These are phyloP conservation scores for Hippophae rhamnoides DNA, from an alignment of 306 rosid species.

Conservation along the genomic window DNA sequence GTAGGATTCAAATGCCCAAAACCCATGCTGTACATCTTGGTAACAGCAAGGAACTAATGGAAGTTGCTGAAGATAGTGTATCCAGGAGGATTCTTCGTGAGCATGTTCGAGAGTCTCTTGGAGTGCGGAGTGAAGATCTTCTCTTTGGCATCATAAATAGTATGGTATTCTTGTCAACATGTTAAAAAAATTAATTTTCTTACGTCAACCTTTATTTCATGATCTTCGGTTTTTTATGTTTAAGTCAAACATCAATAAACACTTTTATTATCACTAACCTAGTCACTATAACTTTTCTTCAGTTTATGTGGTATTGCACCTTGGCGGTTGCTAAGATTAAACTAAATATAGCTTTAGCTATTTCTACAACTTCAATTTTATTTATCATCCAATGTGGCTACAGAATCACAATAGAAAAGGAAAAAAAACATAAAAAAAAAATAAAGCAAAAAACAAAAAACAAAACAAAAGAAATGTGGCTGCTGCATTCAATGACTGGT, in stretches of 20 bases:
- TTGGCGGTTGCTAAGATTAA: too few relatives aligned
- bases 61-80: conserved; percentile 77
- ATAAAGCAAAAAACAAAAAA: too few relatives aligned
- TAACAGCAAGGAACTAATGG: conserved; percentile 95
- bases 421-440: too few relatives aligned
- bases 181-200: not conserved
- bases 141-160: conserved; percentile 92
- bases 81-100: conserved; percentile 89
- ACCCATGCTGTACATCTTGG: conserved; percentile 94
- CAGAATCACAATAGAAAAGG: too few relatives aligned
- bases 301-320: too few relatives aligned
- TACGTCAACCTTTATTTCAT: not conserved
- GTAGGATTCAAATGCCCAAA: conserved; percentile 79
- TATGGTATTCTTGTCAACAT: conserved; percentile 31
- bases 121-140: conserved; percentile 84
- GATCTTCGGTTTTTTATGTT: not conserved
- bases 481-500: too few relatives aligned
- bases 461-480: too few relatives aligned
- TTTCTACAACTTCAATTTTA: too few relatives aligned
- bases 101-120: conserved; percentile 80
- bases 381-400: too few relatives aligned
- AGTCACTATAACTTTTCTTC: too few relatives aligned
- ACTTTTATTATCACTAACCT: too few relatives aligned
- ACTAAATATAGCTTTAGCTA: too few relatives aligned
- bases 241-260: not conserved